Evolutionary conservation across 441 rosid genomes (phyloP), one percentile per base, ranked within the genome.

Genomic region (Erysimum pusillum): DNA sequence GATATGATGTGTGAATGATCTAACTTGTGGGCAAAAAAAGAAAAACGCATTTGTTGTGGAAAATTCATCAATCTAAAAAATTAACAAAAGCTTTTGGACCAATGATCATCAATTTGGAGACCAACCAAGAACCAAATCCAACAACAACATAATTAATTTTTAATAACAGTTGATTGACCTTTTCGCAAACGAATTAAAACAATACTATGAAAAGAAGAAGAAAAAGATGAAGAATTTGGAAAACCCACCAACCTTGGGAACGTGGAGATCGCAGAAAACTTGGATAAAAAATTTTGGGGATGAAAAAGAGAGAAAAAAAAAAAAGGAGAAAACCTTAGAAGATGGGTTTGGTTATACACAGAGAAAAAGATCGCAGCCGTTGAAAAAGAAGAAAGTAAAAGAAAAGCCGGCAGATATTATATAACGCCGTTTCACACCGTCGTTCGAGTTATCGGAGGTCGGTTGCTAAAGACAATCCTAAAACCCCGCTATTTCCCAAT

Each of bases 391-490:
- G 59, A 35, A 7, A 35, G 8, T n/a, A 35, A 9, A 68, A 9
- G 44, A 15, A 22, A 58, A 78, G 77, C 32, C 77, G 77, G 81
- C 73, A 20, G 69, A 73, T 54, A 15, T 28, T 17, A 35, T 64
- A 58, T 58, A 72, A 78, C 62, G 74, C 42, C 53, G 80, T 70
- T 76, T 77, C 73, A 62, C 74, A 67, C 78, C 78, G 74, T 36
- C 75, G 69, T 58, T 46, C 18, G 48, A 11, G 18, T 57, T 49
- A 66, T 78, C 81, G 64, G 81, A 58, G 56, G n/a, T 53, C 73
- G 64, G 81, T 72, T 71, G 1, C 48, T 39, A 11, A 11, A 34
- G 46, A 42, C 57, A 36, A 76, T 69, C 75, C 52, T 76, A 34
- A 78, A 73, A 34, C 77, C 77, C 49, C 76, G 61, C 80, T 53